Evolutionary conservation across 805 yeast species (phyloP), one percentile per base, ranked within the genome.

Genomic region (Helenozyma baotianmanensis): DNA sequence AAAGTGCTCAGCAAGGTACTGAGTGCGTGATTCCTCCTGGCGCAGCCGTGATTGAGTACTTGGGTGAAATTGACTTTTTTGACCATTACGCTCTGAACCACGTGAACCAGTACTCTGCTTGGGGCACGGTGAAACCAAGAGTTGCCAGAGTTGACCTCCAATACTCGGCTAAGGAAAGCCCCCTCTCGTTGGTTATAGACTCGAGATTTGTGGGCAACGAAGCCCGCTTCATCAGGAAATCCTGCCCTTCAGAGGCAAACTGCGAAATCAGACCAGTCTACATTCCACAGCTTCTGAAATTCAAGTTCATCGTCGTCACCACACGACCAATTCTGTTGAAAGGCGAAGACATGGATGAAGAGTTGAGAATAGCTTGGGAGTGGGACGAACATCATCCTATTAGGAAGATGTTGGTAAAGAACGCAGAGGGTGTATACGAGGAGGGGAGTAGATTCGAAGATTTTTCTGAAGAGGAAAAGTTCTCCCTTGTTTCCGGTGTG

Each of bases 381-480:
- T 90, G 96, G 95, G 95, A 88, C 51, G 52, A 58, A 3, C 42
- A 62, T 12, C 96, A 88, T 53, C 95, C 97, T 2, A 82, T 87
- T 23, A 60, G 64, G 33, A 68, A 70, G 42, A 58, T 82, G 34
- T 64, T 72, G 16, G 56, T 62, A 16, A 37, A 40, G 14, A 45
- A 38, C 14, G 48, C 47, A 25, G 28, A 29, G 3, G 48, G 48
- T 1, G 43, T 35, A 10, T 33, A 26, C 10, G 43, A 42, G 3
- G 71, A n/a, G 54, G 61, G 18, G 42, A 58, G 48, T 30, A 65
- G 62, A 22, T 75, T 80, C 51, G 87, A 80, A 30, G 70, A 70
- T 15, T 58, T 82, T 17, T 46, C 64, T 6, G 76, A 76, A 26
- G 59, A 64, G 1, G 78, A 76, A 34, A 78, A 76, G 44, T 68